Conservation (phyloP, 2,329 filamentous ascomycete species). For the Pyrenochaeta sp. region DNA sequence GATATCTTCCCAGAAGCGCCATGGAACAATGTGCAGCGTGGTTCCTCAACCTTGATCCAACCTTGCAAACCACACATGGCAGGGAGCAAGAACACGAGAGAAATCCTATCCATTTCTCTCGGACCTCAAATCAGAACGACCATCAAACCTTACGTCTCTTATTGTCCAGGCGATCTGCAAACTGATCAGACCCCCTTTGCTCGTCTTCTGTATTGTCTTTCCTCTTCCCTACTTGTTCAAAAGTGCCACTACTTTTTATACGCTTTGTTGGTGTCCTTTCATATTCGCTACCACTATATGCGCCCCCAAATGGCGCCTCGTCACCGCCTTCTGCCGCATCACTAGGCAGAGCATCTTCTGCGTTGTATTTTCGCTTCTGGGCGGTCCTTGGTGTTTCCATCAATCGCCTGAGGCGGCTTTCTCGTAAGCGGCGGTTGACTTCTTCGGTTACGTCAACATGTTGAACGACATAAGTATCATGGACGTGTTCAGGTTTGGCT, state of each 20-base stretch:
- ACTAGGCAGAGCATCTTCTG: conserved; percentile 28
- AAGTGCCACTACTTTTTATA: conserved; percentile 30
- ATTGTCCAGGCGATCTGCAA: conserved; percentile 15
- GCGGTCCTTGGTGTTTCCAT: conserved; percentile 43
- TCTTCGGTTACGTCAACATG: conserved; percentile 44
- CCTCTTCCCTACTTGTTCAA: conserved; percentile 32
- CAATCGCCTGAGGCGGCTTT: conserved; percentile 38
- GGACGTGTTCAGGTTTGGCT: conserved; percentile 16
- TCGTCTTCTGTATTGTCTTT: conserved; percentile 15
- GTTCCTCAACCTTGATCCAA: too few relatives aligned
- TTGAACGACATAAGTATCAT: conserved; percentile 29
- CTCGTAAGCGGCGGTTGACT: conserved; percentile 38
- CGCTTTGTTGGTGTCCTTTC: conserved; percentile 35
- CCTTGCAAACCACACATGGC: too few relatives aligned
- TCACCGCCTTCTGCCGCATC: conserved; percentile 22
- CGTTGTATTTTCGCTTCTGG: conserved; percentile 44
- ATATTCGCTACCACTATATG: conserved; percentile 15
- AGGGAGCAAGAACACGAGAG: too few relatives aligned
- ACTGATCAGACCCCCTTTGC: conserved; percentile 11
- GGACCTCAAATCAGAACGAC: too few relatives aligned
- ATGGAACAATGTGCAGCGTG: too few relatives aligned
- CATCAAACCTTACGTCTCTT: conserved; percentile 26
- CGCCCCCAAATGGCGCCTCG: conserved; percentile 13
- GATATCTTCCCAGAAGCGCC: too few relatives aligned
- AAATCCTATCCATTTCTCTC: too few relatives aligned